Conservation (phyloP, 139 green algal species). For the Auxenochlorella protothecoides region DNA sequence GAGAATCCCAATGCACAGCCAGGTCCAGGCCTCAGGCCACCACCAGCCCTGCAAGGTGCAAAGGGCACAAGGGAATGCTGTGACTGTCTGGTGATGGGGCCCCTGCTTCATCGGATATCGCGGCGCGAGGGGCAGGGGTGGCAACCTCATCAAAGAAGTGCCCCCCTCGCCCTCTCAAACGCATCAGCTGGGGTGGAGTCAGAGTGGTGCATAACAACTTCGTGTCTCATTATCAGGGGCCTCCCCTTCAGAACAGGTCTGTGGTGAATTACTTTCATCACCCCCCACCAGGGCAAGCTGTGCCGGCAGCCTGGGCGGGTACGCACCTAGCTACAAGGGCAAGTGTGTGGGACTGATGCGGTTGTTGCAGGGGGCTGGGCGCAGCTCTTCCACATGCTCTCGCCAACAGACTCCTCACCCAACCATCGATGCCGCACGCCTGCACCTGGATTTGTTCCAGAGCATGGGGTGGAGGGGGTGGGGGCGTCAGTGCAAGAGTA, state of each 20-base stretch:
- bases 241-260: constrained; percentile 40
- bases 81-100: too few species aligned
- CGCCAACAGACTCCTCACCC: neutral
- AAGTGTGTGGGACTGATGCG: too few species aligned
- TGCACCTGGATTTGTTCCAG: neutral
- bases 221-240: neutral
- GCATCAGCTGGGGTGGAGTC: constrained; percentile 5
- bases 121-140: too few species aligned
- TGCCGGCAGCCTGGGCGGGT: neutral
- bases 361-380: neutral
- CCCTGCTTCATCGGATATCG: too few species aligned
- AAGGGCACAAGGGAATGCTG: too few species aligned
- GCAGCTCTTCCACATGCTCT: neutral
- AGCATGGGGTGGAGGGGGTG: constrained; percentile 4
- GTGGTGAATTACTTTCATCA: constrained; percentile 21
- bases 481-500: constrained; percentile 91
- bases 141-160: too few species aligned
- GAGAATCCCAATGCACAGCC: too few species aligned
- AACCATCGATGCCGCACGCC: neutral
- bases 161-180: too few species aligned
- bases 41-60: too few species aligned
- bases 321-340: neutral
- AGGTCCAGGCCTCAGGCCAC: too few species aligned
- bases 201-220: constrained; percentile 34
- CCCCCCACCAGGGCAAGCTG: too few species aligned